These are phyloP conservation scores for Clavispora vitiphila DNA, from an alignment of 805 yeast species.

Conservation along the genomic window DNA sequence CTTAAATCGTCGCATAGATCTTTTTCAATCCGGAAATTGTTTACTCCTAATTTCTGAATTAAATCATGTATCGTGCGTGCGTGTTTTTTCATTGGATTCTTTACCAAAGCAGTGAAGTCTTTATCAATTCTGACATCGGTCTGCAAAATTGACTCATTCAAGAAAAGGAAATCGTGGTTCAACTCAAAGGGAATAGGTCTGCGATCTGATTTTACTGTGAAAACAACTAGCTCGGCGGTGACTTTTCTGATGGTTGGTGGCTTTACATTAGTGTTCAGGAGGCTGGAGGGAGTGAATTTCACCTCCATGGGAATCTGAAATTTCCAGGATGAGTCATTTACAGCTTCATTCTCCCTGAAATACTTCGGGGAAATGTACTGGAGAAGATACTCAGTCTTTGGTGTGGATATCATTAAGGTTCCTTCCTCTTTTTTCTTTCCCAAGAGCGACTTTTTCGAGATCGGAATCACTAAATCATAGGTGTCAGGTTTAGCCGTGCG, in stretches of 20 bases:
- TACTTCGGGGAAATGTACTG: slow-evolving; percentile 20
- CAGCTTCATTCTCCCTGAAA: slow-evolving; percentile 9
- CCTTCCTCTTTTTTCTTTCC: slow-evolving; percentile 30
- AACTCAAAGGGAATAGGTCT: slow-evolving; percentile 33
- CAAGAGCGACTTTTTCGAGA: slow-evolving; percentile 24
- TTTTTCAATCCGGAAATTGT: slow-evolving; percentile 24
- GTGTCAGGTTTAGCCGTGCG: slow-evolving; percentile 1
- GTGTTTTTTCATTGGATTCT: slow-evolving; percentile 27
- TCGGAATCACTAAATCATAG: slow-evolving; percentile 29
- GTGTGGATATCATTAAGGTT: slow-evolving; percentile 28
- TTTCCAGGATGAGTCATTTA: slow-evolving; percentile 11
- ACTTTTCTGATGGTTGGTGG: slow-evolving; percentile 25
- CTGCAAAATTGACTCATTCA: slow-evolving; percentile 15
- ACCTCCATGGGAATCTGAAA: slow-evolving; percentile 29
- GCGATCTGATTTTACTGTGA: slow-evolving; percentile 27
- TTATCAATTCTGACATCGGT: slow-evolving; percentile 12
- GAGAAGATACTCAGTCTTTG: slow-evolving; percentile 23
- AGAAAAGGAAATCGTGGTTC: slow-evolving; percentile 32
- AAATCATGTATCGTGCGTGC: slow-evolving; percentile 24
- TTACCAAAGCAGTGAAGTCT: slow-evolving; percentile 27
- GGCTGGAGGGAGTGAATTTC: slow-evolving; percentile 20
- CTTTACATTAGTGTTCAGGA: slow-evolving; percentile 5
- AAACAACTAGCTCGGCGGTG: slow-evolving; percentile 25
- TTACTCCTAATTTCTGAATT: slow-evolving; percentile 19
- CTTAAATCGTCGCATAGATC: slow-evolving; percentile 25